Conservation (phyloP, 495 filamentous ascomycete genomes). For the Hypoxylon rickii region DNA sequence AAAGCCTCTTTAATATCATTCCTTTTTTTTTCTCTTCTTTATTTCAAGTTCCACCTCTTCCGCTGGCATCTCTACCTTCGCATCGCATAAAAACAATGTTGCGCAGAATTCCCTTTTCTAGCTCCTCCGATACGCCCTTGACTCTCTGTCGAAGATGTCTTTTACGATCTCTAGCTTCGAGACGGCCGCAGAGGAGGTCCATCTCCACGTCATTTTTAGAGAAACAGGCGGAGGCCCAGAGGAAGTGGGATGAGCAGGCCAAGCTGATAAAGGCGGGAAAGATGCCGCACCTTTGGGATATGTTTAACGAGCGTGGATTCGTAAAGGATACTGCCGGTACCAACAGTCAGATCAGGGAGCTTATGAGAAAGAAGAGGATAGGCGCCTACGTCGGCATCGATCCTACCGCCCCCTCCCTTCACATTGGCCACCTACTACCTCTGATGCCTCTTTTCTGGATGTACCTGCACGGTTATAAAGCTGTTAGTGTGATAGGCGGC, state of each 20-base stretch:
- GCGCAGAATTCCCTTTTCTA: background rate
- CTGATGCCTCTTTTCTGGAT: slow-evolving; percentile 95
- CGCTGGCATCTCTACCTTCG: background rate
- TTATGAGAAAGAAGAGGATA: slow-evolving; percentile 71
- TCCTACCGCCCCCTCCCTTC: slow-evolving; percentile 86
- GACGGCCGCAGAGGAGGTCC: slow-evolving; percentile 12
- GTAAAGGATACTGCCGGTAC: slow-evolving; percentile 76
- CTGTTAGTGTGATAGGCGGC: slow-evolving; percentile 79
- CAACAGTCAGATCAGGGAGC: slow-evolving; percentile 66
- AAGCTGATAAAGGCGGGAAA: slow-evolving; percentile 63
- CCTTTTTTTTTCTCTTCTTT: background rate
- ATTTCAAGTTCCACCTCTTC: background rate
- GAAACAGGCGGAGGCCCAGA: slow-evolving; percentile 59
- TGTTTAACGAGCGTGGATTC: slow-evolving; percentile 79
- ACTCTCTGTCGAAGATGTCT: slow-evolving; percentile 35
- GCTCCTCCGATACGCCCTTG: slow-evolving; percentile 5
- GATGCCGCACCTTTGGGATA: slow-evolving; percentile 64
- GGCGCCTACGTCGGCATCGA: slow-evolving; percentile 91
- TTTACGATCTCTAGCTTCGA: slow-evolving; percentile 18
- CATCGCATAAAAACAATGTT: slow-evolving; percentile 17
- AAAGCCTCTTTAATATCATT: too few species aligned
- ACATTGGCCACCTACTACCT: slow-evolving; percentile 90
- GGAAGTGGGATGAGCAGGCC: slow-evolving; percentile 62
- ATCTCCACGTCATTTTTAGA: slow-evolving; percentile 46
- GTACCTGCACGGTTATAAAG: slow-evolving; percentile 79